Base-by-base conservation (phyloP, 2,329 filamentous ascomycete genomes). In the Pseudogymnoascus sp. region DNA sequence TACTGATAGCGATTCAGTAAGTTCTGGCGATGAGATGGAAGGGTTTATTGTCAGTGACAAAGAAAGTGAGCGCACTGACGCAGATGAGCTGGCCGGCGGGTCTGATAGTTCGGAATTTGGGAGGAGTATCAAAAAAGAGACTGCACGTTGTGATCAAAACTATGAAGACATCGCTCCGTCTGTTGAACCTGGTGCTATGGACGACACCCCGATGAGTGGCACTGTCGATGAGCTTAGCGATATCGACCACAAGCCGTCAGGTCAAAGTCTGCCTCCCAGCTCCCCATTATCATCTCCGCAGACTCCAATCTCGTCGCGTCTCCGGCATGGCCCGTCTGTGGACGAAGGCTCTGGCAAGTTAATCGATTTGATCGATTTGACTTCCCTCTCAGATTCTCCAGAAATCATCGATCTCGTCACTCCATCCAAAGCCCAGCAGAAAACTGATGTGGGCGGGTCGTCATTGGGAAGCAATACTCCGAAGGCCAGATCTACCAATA, bases 11-110 rank as follows among this genome's bases (percentile, higher is more conserved):
- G 66, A 69, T 6, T 62, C 38, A 7, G 35, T 38, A 5, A 64
- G 62, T 65, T 80, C 75, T 19, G 82, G 81, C 24, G 79, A 81
- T 24, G 77, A 77, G 7, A 41, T 79, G 19, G 74, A 76, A 4
- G 74, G 77, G 50, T 86, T 88, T 65, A 72, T 89, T 56, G 76
- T 84, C 24, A 53, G 66, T 33, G 71, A 75, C 33, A 68, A 72
- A 37, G 67, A 70, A 22, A 33, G 28, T 16, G 63, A 67, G 31
- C 37, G 35, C 6, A 35, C 50, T 19, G 59, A 50, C n/a, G 37
- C 46, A 8, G 60, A 62, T 41, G 61, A 66, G 33, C 63, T 65
- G 11, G 66, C 61, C 46, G 43, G 66, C 6, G 69, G 71, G 26
- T 64, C 70, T 22, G 61, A 69, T 14, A 10, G 3, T 35, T 19